A percentile compares a stretch with the other conserved stretches of the same genome.
phyloP scores from a whole-genome alignment of 2,329 filamentous ascomycete genomes.

The Chrysoporthe austroafricana region DNA sequence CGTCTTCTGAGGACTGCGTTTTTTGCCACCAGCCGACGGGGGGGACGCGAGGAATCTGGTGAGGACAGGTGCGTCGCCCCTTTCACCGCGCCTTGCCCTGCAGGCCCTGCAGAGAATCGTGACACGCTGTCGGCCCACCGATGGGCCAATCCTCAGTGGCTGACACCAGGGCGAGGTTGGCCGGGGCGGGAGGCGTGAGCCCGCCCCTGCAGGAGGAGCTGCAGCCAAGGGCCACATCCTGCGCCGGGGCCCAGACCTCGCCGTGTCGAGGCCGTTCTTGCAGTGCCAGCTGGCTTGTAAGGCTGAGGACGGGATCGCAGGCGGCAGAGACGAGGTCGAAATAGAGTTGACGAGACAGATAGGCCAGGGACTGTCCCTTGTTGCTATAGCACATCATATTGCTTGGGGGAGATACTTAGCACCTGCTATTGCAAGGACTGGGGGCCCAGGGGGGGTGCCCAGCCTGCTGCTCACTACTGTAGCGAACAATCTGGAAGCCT shows the following conservation, averaged over 20 bases:
- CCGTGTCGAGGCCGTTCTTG: neutral
- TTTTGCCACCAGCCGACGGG: neutral
- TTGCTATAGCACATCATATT: neutral
- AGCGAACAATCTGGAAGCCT: neutral
- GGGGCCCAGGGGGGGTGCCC: too few species aligned
- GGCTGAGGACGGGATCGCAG: neutral
- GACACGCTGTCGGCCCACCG: conserved; percentile 19
- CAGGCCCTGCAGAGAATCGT: conserved; percentile 5
- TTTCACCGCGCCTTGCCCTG: conserved; percentile 14
- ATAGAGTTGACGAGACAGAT: neutral
- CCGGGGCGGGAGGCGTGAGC: neutral
- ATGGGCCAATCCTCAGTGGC: conserved; percentile 8
- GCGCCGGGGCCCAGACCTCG: neutral
- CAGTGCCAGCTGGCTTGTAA: neutral
- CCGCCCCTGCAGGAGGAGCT: conserved; percentile 18
- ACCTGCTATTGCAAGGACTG: too few species aligned
- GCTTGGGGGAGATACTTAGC: neutral
- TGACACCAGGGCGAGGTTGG: neutral
- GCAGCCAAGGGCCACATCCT: neutral
- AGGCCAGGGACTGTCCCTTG: neutral
- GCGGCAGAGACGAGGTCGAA: neutral
- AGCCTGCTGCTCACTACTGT: too few species aligned
- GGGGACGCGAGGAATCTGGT: too few species aligned
- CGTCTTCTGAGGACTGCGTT: neutral
- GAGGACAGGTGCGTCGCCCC: neutral